These are phyloP conservation scores for Mycena haematopus DNA, from an alignment of 768 basidiomycete genomes.

Conservation along the genomic window DNA sequence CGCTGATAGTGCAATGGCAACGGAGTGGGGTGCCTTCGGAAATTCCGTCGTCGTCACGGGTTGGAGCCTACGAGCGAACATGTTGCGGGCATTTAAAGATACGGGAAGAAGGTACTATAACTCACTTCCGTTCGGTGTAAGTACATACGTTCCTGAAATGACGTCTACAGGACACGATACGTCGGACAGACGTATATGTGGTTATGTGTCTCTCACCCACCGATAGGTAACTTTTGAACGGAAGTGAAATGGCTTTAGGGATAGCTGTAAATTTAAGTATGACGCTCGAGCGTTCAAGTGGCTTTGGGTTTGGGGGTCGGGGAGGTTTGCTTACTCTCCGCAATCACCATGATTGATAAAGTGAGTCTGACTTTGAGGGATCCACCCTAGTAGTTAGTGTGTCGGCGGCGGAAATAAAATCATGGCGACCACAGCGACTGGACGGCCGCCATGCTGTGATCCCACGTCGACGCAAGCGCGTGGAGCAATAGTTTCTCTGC, in stretches of 20 bases:
- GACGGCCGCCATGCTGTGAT: not conserved
- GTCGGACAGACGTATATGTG: not conserved
- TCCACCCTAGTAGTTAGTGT: not conserved
- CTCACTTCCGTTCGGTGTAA: not conserved
- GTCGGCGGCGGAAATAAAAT: slow-evolving; percentile 2
- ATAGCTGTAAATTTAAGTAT: not conserved
- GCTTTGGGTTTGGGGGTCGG: not conserved
- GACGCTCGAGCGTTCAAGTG: no score
- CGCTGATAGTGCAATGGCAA: not conserved
- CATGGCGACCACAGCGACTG: no score
- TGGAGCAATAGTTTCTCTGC: not conserved
- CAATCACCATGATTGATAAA: no score
- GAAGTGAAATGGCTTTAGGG: not conserved
- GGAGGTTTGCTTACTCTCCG: no score
- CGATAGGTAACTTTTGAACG: not conserved
- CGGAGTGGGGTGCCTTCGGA: not conserved
- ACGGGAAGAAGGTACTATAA: not conserved
- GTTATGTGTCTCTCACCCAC: not conserved
- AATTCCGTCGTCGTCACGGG: not conserved
- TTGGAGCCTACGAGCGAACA: no score
- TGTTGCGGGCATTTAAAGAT: not conserved
- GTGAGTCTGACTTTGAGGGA: not conserved
- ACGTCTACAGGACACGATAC: not conserved
- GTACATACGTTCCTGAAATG: not conserved
- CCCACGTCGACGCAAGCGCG: not conserved